Base-by-base conservation (phyloP, 106 monocot genomes). In the Allium cepa region DNA sequence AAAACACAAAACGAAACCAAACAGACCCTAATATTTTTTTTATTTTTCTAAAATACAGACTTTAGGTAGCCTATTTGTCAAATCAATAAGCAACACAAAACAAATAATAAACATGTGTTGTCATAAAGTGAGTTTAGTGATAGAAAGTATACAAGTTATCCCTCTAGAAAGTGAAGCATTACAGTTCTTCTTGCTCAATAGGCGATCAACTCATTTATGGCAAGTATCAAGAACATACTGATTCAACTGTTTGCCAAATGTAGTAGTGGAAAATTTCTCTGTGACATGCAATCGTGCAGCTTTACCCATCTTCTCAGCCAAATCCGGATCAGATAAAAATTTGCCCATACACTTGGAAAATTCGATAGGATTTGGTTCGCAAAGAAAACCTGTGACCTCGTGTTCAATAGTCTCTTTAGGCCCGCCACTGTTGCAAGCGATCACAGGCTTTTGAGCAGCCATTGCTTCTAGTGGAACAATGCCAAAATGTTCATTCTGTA, bases 381-480 rank as follows among this genome's bases (percentile, higher is more conserved):
- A 88, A 18, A 88, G 86, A 75, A 88, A 88, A 49, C 88, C 93
- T 8, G 88, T 88, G 4, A 84, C 62, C 59, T 66, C 83, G 49
- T 86, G 75, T 28, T 72, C 80, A 11, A 86, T 45, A 6, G 97
- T 92, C 73, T 97, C 97, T 14, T 80, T 53, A 1, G 88, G 88
- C 0, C 96, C 92, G 1, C 96, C 88, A 26, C 88, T 92, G 63
- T 92, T 89, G 74, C 96, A 97, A 36, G 92, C 92, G 73, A 97
- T 92, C 28, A 89, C 92, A 64, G 92, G 86, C 70, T 97, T 92
- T 36, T 69, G 64, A 6, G 92, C 79, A 26, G 88, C 88, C 89
- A 97, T 97, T 61, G 96, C 96, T 81, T 97, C 92, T 61, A 92
- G 56, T 11, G 92, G 96, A 46, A 97, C 92, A 47, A 92, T 92